A percentile compares a stretch with the other conserved stretches of the same genome.
Evolutionary conservation across 2,329 filamentous ascomycete genomes (phyloP).

Genomic region (Claviceps sp.): DNA sequence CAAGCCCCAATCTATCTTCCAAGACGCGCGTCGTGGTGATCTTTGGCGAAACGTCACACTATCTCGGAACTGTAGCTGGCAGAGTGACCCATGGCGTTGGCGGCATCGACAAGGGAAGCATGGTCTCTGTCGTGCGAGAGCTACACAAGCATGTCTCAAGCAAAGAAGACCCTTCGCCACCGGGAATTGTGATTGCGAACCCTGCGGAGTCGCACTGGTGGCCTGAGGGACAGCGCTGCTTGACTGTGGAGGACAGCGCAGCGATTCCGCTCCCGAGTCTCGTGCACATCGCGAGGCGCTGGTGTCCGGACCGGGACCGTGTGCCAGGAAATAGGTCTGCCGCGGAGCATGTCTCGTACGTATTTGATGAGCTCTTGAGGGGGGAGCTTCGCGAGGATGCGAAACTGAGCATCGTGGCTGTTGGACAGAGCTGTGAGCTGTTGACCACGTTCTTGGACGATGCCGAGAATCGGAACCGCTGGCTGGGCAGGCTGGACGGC

Average conservation of each 20-base stretch:
- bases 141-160: constrained; percentile 25
- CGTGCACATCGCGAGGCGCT: constrained; percentile 40
- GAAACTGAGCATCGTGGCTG: constrained; percentile 54
- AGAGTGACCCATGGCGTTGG: constrained; percentile 49
- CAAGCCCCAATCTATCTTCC: not conserved
- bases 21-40: constrained; percentile 49
- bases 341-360: constrained; percentile 47
- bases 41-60: constrained; percentile 57
- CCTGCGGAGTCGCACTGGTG: constrained; percentile 68
- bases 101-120: constrained; percentile 57
- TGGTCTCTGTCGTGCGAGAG: constrained; percentile 46
- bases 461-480: constrained; percentile 34
- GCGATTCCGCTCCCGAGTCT: constrained; percentile 48
- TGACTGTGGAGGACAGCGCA: constrained; percentile 45
- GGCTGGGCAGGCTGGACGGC: constrained; percentile 30
- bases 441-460: constrained; percentile 45
- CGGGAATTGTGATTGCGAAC: constrained; percentile 64
- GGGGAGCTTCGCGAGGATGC: constrained; percentile 33
- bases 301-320: constrained; percentile 43
- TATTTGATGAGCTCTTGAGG: constrained; percentile 52
- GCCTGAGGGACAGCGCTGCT: constrained; percentile 42
- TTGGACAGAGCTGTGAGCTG: constrained; percentile 52
- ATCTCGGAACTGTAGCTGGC: constrained; percentile 63
- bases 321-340: constrained; percentile 46
- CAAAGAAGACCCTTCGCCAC: constrained; percentile 22